These are phyloP conservation scores for Apiospora rasikravindrae DNA, from an alignment of 2,329 filamentous ascomycete species.

Conservation along the genomic window DNA sequence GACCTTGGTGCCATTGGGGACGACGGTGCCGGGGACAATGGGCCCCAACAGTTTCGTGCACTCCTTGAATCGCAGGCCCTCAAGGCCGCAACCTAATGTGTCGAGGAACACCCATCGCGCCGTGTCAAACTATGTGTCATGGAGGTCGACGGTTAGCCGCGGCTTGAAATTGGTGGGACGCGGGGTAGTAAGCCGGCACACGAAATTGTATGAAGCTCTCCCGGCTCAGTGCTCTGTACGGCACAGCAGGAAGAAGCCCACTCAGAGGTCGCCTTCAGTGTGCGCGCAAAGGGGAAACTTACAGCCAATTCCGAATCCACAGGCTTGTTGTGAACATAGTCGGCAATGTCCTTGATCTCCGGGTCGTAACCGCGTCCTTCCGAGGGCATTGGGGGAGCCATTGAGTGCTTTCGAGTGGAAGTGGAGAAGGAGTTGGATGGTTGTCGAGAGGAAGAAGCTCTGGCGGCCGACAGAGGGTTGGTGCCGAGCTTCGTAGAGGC, in stretches of 20 bases:
- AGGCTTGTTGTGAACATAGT: constrained; percentile 90
- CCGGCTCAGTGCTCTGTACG: not conserved
- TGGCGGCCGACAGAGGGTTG: constrained; percentile 31
- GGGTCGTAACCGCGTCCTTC: constrained; percentile 75
- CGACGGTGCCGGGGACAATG: constrained; percentile 84
- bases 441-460: constrained; percentile 41
- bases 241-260: not conserved
- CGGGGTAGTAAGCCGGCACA: constrained; percentile 26
- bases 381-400: constrained; percentile 56
- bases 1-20: constrained; percentile 90
- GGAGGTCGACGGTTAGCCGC: constrained; percentile 34
- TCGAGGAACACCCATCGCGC: constrained; percentile 96
- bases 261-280: not conserved
- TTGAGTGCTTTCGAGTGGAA: constrained; percentile 51
- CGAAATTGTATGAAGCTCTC: not conserved
- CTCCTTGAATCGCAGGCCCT: constrained; percentile 93
- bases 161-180: constrained; percentile 23
- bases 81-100: constrained; percentile 94
- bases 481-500: constrained; percentile 35
- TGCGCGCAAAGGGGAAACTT: constrained; percentile 45
- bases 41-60: constrained; percentile 95
- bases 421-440: constrained; percentile 51
- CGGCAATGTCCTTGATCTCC: constrained; percentile 93
- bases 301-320: constrained; percentile 93
- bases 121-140: constrained; percentile 76